Base-by-base conservation (phyloP, 306 rosid genomes). In the Chamaecrista fasciculata region DNA sequence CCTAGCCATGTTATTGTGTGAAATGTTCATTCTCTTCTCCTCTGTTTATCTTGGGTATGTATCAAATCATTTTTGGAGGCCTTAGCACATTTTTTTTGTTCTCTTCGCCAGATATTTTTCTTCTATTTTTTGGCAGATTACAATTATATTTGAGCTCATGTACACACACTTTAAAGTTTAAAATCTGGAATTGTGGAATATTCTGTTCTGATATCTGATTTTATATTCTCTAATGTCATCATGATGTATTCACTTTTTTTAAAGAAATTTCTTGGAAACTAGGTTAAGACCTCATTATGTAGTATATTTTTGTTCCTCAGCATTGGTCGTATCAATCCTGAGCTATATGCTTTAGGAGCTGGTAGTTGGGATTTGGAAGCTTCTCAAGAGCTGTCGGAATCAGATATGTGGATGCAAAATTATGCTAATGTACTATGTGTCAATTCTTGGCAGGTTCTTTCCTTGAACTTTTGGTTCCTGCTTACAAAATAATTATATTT, bases 391-490 rank as follows among this genome's bases (percentile, higher is more conserved):
- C 83, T 53, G 62, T 75, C 86, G 49, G 76, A 83, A 67, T 74
- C 81, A 63, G 85, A 84, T 64, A 66, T 74, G 67, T 88, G 89
- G 96, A 85, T 90, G 91, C 80, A 77, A 66, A 84, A 85, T 87
- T 90, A 93, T 75, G 96, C 77, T 62, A 88, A 88, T 56, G 80
- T 76, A 18, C 85, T 93, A 21, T 93, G 98, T 77, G 84, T 86
- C 63, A 93, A 93, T 86, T 79, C 97, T 71, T 93, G 98, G 98
- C 97, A 93, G 98, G 98, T 93, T 74, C 64, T 20, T 18, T 4
- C 6, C 69, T 43, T 53, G 58, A 72, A 64, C 59, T 60, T 50
- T 65, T 1, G 42, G 56, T 61, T 76, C 31, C 42, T 44, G 28
- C 57, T 69, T 68, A 20, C 39, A 18, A 37, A 9, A 57, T 26